A percentile compares a stretch with the other conserved stretches of the same genome.
Evolutionary conservation across 495 filamentous ascomycete species (phyloP).

Genomic region (Penicillium lagena): DNA sequence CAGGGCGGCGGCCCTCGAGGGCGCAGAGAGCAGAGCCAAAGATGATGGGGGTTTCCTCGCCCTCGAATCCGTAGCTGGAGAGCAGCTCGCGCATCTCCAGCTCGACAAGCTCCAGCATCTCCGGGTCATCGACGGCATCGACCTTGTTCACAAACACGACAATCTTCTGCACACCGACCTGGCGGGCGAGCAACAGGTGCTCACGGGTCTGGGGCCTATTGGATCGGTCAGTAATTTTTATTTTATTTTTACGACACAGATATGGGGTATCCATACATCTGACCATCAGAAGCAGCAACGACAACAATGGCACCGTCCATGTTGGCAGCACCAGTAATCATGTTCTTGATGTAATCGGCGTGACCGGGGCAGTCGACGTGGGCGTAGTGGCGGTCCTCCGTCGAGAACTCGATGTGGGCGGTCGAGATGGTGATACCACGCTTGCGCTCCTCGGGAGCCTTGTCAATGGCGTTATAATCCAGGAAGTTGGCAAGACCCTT

Average conservation of each 20-base stretch:
- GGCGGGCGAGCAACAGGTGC: constrained; percentile 93
- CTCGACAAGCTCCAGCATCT: constrained; percentile 99
- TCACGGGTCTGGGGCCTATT: constrained; percentile 91
- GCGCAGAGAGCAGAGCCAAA: constrained; percentile 95
- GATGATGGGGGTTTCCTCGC: constrained; percentile 93
- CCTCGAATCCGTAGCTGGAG: constrained; percentile 88
- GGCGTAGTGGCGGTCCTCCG: constrained; percentile 87
- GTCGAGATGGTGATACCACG: constrained; percentile 99
- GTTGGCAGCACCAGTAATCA: constrained; percentile 95
- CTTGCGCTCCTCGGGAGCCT: constrained; percentile 97
- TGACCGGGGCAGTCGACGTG: constrained; percentile 99
- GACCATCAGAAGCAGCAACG: constrained; percentile 95
- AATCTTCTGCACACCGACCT: constrained; percentile 95
- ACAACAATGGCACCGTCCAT: constrained; percentile 99
- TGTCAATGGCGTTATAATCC: constrained; percentile 96
- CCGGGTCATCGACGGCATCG: constrained; percentile 89
- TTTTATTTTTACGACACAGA: background rate
- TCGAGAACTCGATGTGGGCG: constrained; percentile 96
- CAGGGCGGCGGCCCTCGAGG: constrained; percentile 77
- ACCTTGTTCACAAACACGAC: constrained; percentile 99
- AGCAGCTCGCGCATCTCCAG: constrained; percentile 99
- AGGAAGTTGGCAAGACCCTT: constrained; percentile 92
- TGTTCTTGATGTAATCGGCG: constrained; percentile 99
- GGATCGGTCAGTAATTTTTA: constrained; percentile 15
- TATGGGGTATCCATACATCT: constrained; percentile 58